Base-by-base conservation (phyloP, 2,329 filamentous ascomycete species). In the Metarhizium robertsii region DNA sequence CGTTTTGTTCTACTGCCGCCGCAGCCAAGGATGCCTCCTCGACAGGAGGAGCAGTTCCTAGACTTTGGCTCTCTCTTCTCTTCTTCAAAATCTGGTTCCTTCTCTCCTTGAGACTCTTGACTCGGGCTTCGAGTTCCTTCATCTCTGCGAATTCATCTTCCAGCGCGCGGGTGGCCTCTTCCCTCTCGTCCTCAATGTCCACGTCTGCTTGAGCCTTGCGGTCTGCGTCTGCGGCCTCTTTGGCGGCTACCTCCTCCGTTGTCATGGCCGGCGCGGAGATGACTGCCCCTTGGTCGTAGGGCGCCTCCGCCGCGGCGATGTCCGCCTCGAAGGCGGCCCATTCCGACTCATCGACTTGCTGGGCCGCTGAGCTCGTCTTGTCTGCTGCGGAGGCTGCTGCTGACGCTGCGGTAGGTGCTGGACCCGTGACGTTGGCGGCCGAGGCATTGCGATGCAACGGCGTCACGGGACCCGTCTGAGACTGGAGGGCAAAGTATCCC, bases 241-340 rank as follows among this genome's bases (percentile, higher is more conserved):
- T 77, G 13, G 76, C 79, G 0, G 79, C 83, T 0, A 86, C 61
- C 62, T 90, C 80, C 4, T 81, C 81, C 0, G 82, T 79, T 2
- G 83, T 81, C 66, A 90, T 74, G 2, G 85, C 86, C 0, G 85
- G 83, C 0, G 86, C 87, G 2, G 80, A 84, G 60, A 90, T 89
- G 2, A 84, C 81, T 6, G 81, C 84, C 56, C 79, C 76, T 46
- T 70, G 65, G 25, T 67, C 63, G 58, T 70, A 70, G 2, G 71
- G 63, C 2, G 65, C 65, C 32, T 67, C 62, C 29, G 74, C 66
- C 34, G 73, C 71, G 18, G 84, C 86, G 55, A 95, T 84, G 54
- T 95, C 89, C 2, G 88, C 87, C 67, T 96, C 87, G 66, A 95
- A 95, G 8, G 89, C 88, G 2, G 88, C 87, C 88, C 88, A 94